A percentile compares a stretch with the other conserved stretches of the same genome.
These are phyloP conservation scores for Leccinum brunneo-olivaceum DNA, from an alignment of 1,284 basidiomycete genomes.

Conservation along the genomic window DNA sequence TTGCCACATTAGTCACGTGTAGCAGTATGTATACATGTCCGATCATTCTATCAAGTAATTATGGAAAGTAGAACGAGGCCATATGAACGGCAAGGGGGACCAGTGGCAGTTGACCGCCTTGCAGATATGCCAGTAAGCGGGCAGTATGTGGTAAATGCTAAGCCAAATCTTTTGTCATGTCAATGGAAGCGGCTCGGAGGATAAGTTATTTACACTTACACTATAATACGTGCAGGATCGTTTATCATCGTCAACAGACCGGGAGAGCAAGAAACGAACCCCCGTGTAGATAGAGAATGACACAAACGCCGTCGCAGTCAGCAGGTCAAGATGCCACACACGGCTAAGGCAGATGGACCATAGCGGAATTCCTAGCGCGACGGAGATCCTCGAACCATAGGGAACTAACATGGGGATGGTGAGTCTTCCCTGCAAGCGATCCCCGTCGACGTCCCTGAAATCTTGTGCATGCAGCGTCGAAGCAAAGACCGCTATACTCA, in stretches of 20 bases:
- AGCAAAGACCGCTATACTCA: slow-evolving; percentile 14
- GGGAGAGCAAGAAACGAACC: slow-evolving; percentile 17
- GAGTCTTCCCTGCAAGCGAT: slow-evolving; percentile 21
- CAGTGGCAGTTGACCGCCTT: not conserved
- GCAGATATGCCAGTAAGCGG: slow-evolving; percentile 17
- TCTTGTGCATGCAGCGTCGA: slow-evolving; percentile 35
- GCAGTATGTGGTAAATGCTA: slow-evolving; percentile 19
- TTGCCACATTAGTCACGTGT: too few relatives aligned
- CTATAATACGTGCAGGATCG: slow-evolving; percentile 25
- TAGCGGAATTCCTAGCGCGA: slow-evolving; percentile 17
- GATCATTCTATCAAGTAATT: too few relatives aligned
- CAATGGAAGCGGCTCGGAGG: not conserved
- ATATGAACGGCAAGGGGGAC: not conserved
- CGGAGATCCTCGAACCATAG: slow-evolving; percentile 16
- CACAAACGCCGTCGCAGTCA: slow-evolving; percentile 12
- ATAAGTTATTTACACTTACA: slow-evolving; percentile 12
- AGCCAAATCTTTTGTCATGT: slow-evolving; percentile 21
- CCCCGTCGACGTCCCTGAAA: slow-evolving; percentile 32
- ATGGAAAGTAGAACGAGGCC: too few relatives aligned
- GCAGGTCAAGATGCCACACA: slow-evolving; percentile 18
- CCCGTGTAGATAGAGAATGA: slow-evolving; percentile 18
- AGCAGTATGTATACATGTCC: too few relatives aligned
- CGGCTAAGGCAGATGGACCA: slow-evolving; percentile 21
- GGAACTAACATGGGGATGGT: slow-evolving; percentile 30
- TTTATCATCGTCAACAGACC: slow-evolving; percentile 17